A percentile compares a stretch with the other conserved stretches of the same genome.
These are phyloP conservation scores for Cronartium ribicola DNA, from an alignment of 1,284 basidiomycete species.

Conservation along the genomic window DNA sequence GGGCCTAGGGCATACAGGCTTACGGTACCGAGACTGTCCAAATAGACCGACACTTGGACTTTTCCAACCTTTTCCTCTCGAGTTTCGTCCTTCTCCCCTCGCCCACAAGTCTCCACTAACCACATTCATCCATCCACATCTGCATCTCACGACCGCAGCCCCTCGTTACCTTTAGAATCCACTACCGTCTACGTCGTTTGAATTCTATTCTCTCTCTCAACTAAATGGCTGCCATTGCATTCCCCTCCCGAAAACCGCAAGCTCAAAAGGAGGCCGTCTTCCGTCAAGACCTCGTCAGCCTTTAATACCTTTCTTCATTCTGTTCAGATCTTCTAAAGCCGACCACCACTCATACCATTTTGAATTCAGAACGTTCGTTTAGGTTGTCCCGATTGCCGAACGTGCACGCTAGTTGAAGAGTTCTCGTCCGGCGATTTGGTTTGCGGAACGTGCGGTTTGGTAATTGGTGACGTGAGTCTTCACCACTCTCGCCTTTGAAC, in stretches of 20 bases:
- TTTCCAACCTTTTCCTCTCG: too few species aligned
- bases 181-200: too few species aligned
- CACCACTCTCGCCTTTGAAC: conserved; percentile 3
- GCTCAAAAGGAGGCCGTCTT: conserved; percentile 37
- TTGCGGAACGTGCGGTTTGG: conserved; percentile 87
- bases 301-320: background rate
- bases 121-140: too few species aligned
- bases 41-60: too few species aligned
- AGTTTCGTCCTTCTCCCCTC: too few species aligned
- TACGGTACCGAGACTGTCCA: too few species aligned
- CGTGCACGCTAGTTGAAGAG: conserved; percentile 91
- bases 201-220: too few species aligned
- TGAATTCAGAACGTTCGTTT: conserved; percentile 61
- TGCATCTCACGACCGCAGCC: too few species aligned
- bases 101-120: too few species aligned
- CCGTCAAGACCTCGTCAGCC: conserved; percentile 38
- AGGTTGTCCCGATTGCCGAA: conserved; percentile 89
- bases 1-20: too few species aligned
- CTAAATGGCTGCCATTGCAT: conserved; percentile 35
- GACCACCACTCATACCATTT: background rate
- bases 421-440: conserved; percentile 96
- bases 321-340: background rate
- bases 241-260: conserved; percentile 36
- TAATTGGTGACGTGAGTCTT: conserved; percentile 18
- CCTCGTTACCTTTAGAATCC: too few species aligned